Conservation (phyloP, 768 basidiomycete genomes). For the Tricholoma sp. region DNA sequence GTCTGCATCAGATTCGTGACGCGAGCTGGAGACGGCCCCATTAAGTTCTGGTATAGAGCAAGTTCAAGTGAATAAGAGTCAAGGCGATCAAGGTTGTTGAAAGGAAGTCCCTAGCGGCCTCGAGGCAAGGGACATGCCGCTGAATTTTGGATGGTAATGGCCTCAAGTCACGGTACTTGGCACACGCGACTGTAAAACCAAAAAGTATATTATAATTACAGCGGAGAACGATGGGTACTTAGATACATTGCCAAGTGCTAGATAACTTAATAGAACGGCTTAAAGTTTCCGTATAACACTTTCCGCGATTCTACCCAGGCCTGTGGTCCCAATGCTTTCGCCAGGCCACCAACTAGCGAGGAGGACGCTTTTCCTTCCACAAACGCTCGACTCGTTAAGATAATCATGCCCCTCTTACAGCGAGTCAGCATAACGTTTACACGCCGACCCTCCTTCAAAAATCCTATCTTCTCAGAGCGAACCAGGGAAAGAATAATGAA, state of each 20-base stretch:
- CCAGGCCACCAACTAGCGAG: slow-evolving; percentile 30
- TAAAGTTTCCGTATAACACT: slow-evolving; percentile 9
- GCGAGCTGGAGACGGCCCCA: slow-evolving; percentile 11
- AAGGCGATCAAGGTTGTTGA: background rate
- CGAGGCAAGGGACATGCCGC: background rate
- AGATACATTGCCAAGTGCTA: background rate
- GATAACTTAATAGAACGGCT: background rate
- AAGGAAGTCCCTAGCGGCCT: background rate
- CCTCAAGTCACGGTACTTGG: background rate
- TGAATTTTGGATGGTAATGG: background rate
- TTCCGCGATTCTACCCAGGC: slow-evolving; percentile 15
- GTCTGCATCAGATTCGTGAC: slow-evolving; percentile 20
- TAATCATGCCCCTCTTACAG: slow-evolving; percentile 64
- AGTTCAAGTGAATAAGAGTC: background rate
- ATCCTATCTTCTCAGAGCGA: slow-evolving; percentile 56
- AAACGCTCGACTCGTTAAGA: slow-evolving; percentile 52
- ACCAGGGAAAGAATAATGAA: slow-evolving; percentile 71
- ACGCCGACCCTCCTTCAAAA: slow-evolving; percentile 51
- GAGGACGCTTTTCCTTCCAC: slow-evolving; percentile 31
- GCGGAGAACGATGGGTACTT: no score
- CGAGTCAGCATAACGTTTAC: slow-evolving; percentile 75
- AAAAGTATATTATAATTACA: background rate
- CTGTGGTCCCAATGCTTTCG: slow-evolving; percentile 12
- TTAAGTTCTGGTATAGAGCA: background rate
- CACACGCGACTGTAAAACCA: background rate